A percentile compares a stretch with the other conserved stretches of the same genome.
Conservation (phyloP, 1,139 yeast species). For the Pichia sp. region DNA sequence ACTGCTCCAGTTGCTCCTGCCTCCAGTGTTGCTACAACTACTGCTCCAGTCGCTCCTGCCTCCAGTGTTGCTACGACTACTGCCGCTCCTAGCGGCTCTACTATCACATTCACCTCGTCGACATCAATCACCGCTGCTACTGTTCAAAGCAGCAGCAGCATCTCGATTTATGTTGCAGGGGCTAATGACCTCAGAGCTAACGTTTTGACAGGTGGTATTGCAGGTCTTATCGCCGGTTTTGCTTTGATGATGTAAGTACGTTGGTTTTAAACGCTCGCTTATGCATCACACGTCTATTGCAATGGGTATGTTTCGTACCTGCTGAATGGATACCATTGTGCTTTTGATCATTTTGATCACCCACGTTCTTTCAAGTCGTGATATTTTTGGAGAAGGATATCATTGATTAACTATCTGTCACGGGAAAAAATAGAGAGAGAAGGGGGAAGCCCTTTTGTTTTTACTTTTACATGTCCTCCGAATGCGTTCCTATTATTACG, state of each 20-base stretch:
- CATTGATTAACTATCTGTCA: background rate
- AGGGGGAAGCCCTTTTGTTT: conserved; percentile 11
- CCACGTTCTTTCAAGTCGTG: background rate
- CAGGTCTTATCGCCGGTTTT: background rate
- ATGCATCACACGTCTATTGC: background rate
- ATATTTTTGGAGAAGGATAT: conserved; percentile 15
- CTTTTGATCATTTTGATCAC: background rate
- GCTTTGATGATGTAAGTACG: background rate
- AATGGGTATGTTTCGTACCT: background rate
- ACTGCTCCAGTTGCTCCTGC: too few species aligned
- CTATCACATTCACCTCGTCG: too few species aligned
- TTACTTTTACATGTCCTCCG: background rate
- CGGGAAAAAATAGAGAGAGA: conserved; percentile 17
- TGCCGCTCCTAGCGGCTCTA: too few species aligned
- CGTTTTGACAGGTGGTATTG: background rate
- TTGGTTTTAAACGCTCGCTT: background rate
- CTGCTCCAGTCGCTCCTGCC: too few species aligned
- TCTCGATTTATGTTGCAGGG: conserved; percentile 15
- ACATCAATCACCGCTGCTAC: conserved; percentile 20
- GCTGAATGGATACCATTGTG: background rate
- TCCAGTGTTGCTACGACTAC: too few species aligned
- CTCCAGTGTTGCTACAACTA: too few species aligned
- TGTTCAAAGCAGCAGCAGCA: conserved; percentile 11
- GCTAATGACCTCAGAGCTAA: conserved; percentile 6
- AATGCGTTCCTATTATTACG: background rate